Evolutionary conservation across 306 rosid genomes (phyloP).

Genomic region (Geum urbanum): DNA sequence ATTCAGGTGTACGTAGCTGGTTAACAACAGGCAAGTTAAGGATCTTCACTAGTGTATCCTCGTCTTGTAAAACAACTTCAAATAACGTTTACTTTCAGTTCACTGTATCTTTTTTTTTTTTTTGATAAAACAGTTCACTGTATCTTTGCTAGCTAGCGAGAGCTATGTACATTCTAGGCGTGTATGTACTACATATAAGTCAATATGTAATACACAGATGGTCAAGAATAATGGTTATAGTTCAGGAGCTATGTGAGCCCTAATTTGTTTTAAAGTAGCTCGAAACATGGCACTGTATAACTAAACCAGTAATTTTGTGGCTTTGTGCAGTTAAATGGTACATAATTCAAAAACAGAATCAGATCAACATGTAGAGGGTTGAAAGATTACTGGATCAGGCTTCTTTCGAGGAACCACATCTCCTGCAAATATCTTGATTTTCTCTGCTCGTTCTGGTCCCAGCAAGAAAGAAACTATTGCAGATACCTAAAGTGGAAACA

Average conservation of each 20-base stretch:
- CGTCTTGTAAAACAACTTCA: not conserved
- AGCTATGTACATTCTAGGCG: no score
- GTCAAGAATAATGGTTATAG: constrained; percentile 46
- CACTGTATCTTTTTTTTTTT: no score
- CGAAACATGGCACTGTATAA: not conserved
- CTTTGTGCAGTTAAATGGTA: not conserved
- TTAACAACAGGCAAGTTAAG: not conserved
- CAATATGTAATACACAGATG: constrained; percentile 41
- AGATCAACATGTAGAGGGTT: constrained; percentile 18
- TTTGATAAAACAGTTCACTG: no score
- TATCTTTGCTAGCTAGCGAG: no score
- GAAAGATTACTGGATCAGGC: constrained; percentile 84
- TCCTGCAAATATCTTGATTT: constrained; percentile 91
- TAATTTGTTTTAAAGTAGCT: not conserved
- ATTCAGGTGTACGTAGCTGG: not conserved
- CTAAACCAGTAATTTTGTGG: not conserved
- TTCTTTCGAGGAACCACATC: constrained; percentile 96
- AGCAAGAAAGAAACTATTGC: constrained; percentile 87
- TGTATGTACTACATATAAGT: not conserved
- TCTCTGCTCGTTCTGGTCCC: constrained; percentile 85
- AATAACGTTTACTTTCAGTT: no score
- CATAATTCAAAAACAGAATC: not conserved
- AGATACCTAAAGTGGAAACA: constrained; percentile 64
- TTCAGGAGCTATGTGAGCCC: constrained; percentile 1
- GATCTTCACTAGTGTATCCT: not conserved